Base-by-base conservation (phyloP, 257 asterid species). In the Apocynum venetum region DNA sequence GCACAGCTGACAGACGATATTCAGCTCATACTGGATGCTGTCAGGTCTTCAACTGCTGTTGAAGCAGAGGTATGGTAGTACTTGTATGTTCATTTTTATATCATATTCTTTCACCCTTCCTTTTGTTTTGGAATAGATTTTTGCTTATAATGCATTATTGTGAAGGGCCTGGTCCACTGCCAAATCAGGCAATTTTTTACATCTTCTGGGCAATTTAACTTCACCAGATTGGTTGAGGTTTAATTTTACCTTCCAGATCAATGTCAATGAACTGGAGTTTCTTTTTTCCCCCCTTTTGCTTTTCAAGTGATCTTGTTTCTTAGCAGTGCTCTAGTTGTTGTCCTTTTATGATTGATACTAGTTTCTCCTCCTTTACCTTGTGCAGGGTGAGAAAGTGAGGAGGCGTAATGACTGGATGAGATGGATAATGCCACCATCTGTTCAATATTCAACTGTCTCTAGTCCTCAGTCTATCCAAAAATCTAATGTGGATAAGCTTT, bases 331-430 rank as follows among this genome's bases (percentile, higher is more conserved):
- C 3, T 4, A 11, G 60, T 14, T 41, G 15, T 0, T 68, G 15
- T 10, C 25, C 25, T 57, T 57, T 57, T 56, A 20, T 40, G 14
- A 46, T 17, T 36, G 36, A 8, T 25, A 25, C 6, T 64, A 38
- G 52, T 36, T 65, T 52, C 56, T 51, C 63, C 0, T 25, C 31
- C 31, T 25, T 25, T 25, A 25, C 36, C 31, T 82, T 78, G 82
- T 80, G 79, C 81, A 91, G 97, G 93, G 92, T 36, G 93, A 88
- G 73, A 92, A 87, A 78, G 77, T 92, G 63, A 88, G 97, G 79
- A 77, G 88, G 74, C 87, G 87, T 73, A 79, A 59, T 71, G 93
- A 91, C 72, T 92, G 97, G 96, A 44, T 4, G 63, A 85, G 78
- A 73, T 92, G 97, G 97, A 76, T 90, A 79, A 79, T 91, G 86